These are phyloP conservation scores for Phialocephala subalpina DNA, from an alignment of 2,329 filamentous ascomycete genomes.

Conservation along the genomic window DNA sequence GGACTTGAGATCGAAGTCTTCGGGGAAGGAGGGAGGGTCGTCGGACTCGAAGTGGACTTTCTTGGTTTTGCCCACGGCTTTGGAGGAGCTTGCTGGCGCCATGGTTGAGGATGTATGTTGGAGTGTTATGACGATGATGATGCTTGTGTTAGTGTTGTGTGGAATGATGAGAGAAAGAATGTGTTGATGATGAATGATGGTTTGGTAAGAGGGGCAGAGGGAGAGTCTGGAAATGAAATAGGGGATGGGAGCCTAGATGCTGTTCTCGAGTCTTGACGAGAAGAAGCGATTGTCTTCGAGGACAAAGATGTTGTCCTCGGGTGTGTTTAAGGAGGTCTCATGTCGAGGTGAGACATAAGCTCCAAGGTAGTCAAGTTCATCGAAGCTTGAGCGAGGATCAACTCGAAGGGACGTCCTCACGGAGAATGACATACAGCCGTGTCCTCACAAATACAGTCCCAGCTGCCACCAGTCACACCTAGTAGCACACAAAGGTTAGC, in stretches of 20 bases:
- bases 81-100: not conserved
- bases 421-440: not conserved
- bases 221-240: not conserved
- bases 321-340: not conserved
- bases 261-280: constrained; percentile 6
- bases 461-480: constrained; percentile 6
- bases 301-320: not conserved
- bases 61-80: not conserved
- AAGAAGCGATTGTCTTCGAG: not conserved
- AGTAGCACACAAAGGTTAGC: not conserved
- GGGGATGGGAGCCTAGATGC: not conserved
- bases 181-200: not conserved
- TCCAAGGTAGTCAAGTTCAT: not conserved
- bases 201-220: not conserved
- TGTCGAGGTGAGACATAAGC: not conserved
- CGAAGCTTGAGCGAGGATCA: not conserved
- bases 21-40: not conserved
- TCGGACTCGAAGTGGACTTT: not conserved
- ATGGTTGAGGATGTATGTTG: not conserved
- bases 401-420: not conserved
- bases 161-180: not conserved
- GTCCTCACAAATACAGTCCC: not conserved
- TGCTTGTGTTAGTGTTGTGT: not conserved
- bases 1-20: not conserved
- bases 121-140: not conserved